These are phyloP conservation scores for Neurospora pannonica DNA, from an alignment of 495 filamentous ascomycete species.

Conservation along the genomic window DNA sequence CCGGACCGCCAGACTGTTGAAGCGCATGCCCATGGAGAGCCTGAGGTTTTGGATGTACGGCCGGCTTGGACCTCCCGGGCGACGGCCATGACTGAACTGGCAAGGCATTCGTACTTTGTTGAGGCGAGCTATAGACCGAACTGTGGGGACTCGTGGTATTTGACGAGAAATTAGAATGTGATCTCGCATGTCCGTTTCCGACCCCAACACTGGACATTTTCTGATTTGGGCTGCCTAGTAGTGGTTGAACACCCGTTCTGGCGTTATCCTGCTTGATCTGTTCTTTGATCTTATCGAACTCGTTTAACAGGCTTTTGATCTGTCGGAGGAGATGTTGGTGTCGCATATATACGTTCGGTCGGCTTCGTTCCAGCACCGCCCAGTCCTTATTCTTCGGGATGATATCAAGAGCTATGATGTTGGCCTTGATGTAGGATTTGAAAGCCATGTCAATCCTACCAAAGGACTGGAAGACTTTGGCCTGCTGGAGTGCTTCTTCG, in stretches of 20 bases:
- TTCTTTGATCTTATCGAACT: slow-evolving; percentile 52
- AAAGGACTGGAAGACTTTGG: slow-evolving; percentile 43
- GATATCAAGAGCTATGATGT: slow-evolving; percentile 61
- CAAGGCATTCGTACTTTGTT: slow-evolving; percentile 8
- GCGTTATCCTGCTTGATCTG: slow-evolving; percentile 60
- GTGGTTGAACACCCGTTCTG: slow-evolving; percentile 41
- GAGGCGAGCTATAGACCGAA: background rate
- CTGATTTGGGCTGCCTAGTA: background rate
- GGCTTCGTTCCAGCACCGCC: slow-evolving; percentile 15
- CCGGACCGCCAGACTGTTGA: slow-evolving; percentile 5
- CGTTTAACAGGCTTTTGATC: slow-evolving; percentile 21
- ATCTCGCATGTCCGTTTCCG: background rate
- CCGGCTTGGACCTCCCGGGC: slow-evolving; percentile 33
- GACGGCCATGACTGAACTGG: slow-evolving; percentile 3
- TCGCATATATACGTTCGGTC: slow-evolving; percentile 16
- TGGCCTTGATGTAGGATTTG: slow-evolving; percentile 69
- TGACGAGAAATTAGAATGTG: background rate
- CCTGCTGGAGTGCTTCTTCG: slow-evolving; percentile 40
- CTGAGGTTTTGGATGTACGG: slow-evolving; percentile 53
- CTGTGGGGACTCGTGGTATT: background rate
- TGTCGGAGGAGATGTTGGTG: slow-evolving; percentile 39
- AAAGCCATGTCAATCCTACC: slow-evolving; percentile 40
- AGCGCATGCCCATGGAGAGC: slow-evolving; percentile 48
- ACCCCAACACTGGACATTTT: background rate
- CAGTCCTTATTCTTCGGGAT: slow-evolving; percentile 37